Evolutionary conservation across 2,329 filamentous ascomycete species (phyloP), one percentile per base, ranked within the genome.

Genomic region (Ceratocystis variospora): DNA sequence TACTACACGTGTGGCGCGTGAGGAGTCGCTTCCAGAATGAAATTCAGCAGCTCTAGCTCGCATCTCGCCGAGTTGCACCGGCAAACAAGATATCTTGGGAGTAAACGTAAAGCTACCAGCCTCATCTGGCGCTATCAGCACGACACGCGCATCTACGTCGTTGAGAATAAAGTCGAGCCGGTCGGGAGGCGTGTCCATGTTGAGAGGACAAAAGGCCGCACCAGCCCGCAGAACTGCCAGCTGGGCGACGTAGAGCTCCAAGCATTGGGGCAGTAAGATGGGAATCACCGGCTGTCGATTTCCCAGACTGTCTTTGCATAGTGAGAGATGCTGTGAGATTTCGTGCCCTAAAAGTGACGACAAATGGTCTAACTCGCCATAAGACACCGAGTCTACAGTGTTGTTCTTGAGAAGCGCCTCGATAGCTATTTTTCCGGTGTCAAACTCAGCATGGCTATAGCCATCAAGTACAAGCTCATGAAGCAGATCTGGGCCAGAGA

Each of bases 141-240:
- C 76, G 0, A 95, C 73, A 6, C 76, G 77, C 5, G 91, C 89
- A 10, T 79, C 78, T 48, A 95, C 83, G 78, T 96, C 90, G n/a
- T 82, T 74, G 17, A 92, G 75, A 62, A 96, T 92, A 73, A 96
- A 96, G 63, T 80, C 83, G 55, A 96, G 80, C 62, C 92, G 81
- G 64, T 96, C 90, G 3, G 79, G 74, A 0, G 92, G 92, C 0
- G 87, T 83, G 74, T 96, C 91, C 62, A 89, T 79, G 68, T 87
- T 87, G 66, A 96, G 77, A 0, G 92, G 91, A 70, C 91, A 96
- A 71, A 96, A 96, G 0, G 90, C 90, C 45, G 83, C 89, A 5
- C 92, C 92, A 12, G 86, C 85, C 74, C 92, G 91, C 61, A 96
- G 78, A 64, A 93, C 83, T 2, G 87, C 90, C 57, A 96, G 75